phyloP scores from a whole-genome alignment of 495 filamentous ascomycete species.

The Viridothelium virens region DNA sequence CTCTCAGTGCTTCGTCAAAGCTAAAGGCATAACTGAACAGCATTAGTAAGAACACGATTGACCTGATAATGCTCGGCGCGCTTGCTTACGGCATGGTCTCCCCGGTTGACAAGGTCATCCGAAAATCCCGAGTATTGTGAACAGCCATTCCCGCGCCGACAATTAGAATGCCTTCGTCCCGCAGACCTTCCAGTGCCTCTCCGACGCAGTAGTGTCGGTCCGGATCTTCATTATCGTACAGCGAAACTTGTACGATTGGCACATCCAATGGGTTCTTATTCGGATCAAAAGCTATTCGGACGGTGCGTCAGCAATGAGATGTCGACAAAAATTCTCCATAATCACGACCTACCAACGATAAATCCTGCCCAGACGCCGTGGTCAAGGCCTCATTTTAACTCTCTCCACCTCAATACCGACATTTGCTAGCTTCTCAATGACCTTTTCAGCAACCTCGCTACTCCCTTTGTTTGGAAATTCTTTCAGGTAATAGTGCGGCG shows the following conservation, averaged over 20 bases:
- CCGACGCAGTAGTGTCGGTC: slow-evolving; percentile 66
- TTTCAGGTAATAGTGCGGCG: slow-evolving; percentile 53
- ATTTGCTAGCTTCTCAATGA: slow-evolving; percentile 51
- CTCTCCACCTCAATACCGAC: slow-evolving; percentile 58
- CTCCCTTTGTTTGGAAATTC: slow-evolving; percentile 64
- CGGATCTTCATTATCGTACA: slow-evolving; percentile 62
- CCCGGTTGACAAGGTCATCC: slow-evolving; percentile 11
- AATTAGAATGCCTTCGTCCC: slow-evolving; percentile 65
- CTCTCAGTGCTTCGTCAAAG: slow-evolving; percentile 72
- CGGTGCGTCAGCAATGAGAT: slow-evolving; percentile 7
- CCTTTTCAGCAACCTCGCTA: slow-evolving; percentile 54
- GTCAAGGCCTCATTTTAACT: slow-evolving; percentile 61
- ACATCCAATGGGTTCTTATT: slow-evolving; percentile 66
- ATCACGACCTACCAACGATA: slow-evolving; percentile 45
- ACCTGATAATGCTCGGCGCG: background rate
- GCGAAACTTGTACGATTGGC: slow-evolving; percentile 73
- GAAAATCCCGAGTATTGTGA: slow-evolving; percentile 54
- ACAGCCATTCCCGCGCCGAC: slow-evolving; percentile 82
- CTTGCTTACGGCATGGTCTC: slow-evolving; percentile 18
- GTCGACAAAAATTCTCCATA: background rate
- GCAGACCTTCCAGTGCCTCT: slow-evolving; percentile 56
- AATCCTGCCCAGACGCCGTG: slow-evolving; percentile 77
- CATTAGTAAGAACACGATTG: slow-evolving; percentile 1
- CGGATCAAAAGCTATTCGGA: slow-evolving; percentile 53
- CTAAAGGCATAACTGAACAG: slow-evolving; percentile 39